These are phyloP conservation scores for Dictyostelium capitatum DNA, from an alignment of 78 protist genomes.

Conservation along the genomic window DNA sequence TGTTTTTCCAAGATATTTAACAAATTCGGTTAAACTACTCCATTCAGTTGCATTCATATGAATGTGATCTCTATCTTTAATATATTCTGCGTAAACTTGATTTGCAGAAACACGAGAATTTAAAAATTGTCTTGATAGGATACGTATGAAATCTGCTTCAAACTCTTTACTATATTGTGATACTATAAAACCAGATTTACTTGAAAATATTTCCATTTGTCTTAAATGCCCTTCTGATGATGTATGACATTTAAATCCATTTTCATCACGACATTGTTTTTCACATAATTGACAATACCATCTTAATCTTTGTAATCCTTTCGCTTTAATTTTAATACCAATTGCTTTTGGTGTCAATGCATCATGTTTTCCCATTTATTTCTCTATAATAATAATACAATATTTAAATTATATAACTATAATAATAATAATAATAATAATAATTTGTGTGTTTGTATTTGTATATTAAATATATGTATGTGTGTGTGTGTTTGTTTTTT, in stretches of 20 bases:
- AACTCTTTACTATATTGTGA: slow-evolving; percentile 88
- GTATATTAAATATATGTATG: not conserved
- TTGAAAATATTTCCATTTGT: slow-evolving; percentile 90
- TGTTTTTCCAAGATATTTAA: slow-evolving; percentile 88
- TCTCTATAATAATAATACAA: not conserved
- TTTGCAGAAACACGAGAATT: slow-evolving; percentile 86
- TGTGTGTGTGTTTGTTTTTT: not conserved
- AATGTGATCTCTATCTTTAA: slow-evolving; percentile 89
- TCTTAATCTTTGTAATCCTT: slow-evolving; percentile 95
- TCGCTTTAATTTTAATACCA: slow-evolving; percentile 78
- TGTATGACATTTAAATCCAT: slow-evolving; percentile 96
- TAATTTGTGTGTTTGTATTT: not conserved
- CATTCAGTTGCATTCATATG: slow-evolving; percentile 93
- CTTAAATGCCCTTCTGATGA: slow-evolving; percentile 92
- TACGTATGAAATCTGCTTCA: slow-evolving; percentile 87
- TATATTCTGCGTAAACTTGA: slow-evolving; percentile 86
- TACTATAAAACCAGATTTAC: slow-evolving; percentile 80
- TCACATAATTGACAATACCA: slow-evolving; percentile 98
- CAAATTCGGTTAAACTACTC: slow-evolving; percentile 89
- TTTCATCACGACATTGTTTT: slow-evolving; percentile 97
- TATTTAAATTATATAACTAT: not conserved
- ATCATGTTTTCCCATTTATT: slow-evolving; percentile 64
- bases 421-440: no score
- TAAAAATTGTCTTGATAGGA: slow-evolving; percentile 82
- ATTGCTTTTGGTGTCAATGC: slow-evolving; percentile 78